phyloP scores from a whole-genome alignment of 495 filamentous ascomycete species.

The Tuber indicum region DNA sequence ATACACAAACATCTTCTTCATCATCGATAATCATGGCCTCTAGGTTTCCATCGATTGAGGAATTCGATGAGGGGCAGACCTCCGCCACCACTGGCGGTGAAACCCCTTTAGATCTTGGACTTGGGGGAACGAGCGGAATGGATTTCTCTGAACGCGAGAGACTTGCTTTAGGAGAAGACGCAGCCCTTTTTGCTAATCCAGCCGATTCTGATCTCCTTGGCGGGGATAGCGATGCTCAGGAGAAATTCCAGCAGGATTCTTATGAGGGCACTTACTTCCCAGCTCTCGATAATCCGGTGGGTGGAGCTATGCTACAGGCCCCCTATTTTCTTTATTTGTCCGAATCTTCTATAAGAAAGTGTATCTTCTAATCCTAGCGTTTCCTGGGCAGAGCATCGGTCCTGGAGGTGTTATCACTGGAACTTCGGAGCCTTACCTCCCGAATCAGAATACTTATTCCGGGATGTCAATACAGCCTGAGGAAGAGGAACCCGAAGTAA shows the following conservation, averaged over 20 bases:
- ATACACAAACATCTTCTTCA: conserved; percentile 17
- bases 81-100: conserved; percentile 23
- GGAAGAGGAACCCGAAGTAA: conserved; percentile 71
- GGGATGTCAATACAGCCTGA: conserved; percentile 52
- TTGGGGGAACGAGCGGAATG: conserved; percentile 48
- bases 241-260: conserved; percentile 63
- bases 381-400: conserved; percentile 59
- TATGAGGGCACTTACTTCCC: conserved; percentile 42
- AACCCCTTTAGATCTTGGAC: conserved; percentile 42
- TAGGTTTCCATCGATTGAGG: conserved; percentile 91
- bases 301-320: conserved; percentile 21
- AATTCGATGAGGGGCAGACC: conserved; percentile 81
- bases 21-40: conserved; percentile 65
- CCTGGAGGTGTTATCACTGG: conserved; percentile 86
- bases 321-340: neutral
- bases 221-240: conserved; percentile 62
- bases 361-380: conserved; percentile 15
- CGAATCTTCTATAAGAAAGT: neutral
- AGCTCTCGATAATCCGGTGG: conserved; percentile 70
- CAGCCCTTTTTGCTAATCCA: conserved; percentile 75
- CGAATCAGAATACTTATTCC: conserved; percentile 55
- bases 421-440: conserved; percentile 62
- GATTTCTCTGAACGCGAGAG: conserved; percentile 89
- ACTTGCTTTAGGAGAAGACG: conserved; percentile 83
- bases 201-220: conserved; percentile 77